Base-by-base conservation (phyloP, 768 basidiomycete species). In the Pisolithus albus region DNA sequence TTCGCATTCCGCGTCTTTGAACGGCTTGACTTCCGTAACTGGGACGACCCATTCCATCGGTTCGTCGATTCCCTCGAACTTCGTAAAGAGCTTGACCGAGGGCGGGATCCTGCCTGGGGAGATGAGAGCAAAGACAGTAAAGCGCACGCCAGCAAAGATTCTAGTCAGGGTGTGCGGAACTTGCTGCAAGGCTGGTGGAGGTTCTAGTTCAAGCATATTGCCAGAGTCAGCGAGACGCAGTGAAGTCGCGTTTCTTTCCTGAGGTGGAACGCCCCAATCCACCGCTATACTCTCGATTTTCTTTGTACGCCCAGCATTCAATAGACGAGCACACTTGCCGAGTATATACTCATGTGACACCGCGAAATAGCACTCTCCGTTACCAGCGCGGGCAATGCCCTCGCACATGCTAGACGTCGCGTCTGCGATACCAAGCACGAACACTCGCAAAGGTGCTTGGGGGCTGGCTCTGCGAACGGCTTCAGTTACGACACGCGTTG, bases 371-470 rank as follows among this genome's bases (percentile, higher is more conserved):
- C 62, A 75, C 24, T 70, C 65, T 15, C 83, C 84, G 9, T 76
- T 70, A 2, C 84, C 83, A 1, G 69, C 70, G 16, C 68, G 62
- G 0, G 83, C 81, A n/a, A 85, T 75, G 4, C 72, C 64, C 54
- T 79, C 72, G 56, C 79, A 80, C 56, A 78, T 69, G 0, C 70
- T 76, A 4, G 70, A 77, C 3, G 81, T 82, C 3, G 76, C 73
- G 0, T 54, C 56, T 11, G 84, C 83, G 13, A 85, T 81, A 1
- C 83, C 83, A 1, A 85, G 72, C 8, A 75, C 70, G 52, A 82
- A 85, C 4, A 83, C 69, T 7, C 81, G 78, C 2, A 79, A 52
- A 7, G 69, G 69, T 0, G 70, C 68, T 6, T 60, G 40, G 0
- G 55, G 36, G 2, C 62, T 45, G 24, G 75, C 63, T n/a, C 48